Conservation (phyloP, 2,329 filamentous ascomycete genomes). For the Endoconidiophora polonica region DNA sequence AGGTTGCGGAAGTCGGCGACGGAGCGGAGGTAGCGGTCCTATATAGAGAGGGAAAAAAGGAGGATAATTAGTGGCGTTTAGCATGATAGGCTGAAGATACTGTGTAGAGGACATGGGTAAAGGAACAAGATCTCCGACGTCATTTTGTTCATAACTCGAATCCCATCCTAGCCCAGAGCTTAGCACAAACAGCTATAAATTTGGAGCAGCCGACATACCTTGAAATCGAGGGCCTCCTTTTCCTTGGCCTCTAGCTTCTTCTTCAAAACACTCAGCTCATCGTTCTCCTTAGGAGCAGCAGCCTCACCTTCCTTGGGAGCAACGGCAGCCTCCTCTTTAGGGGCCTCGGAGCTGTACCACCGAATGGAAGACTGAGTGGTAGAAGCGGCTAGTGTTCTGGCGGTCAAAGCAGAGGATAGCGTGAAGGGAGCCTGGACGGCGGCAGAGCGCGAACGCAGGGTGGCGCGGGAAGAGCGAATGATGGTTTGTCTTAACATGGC, state of each 20-base stretch:
- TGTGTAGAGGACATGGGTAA: neutral
- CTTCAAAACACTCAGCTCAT: constrained; percentile 29
- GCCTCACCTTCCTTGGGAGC: constrained; percentile 16
- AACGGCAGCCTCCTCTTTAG: constrained; percentile 18
- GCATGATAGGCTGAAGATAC: neutral
- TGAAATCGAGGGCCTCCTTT: constrained; percentile 52
- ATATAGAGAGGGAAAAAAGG: neutral
- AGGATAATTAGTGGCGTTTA: constrained; percentile 7
- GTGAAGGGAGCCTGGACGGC: constrained; percentile 6
- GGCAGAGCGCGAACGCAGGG: constrained; percentile 4
- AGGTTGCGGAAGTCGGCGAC: constrained; percentile 97
- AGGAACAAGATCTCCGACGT: neutral
- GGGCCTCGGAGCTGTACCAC: constrained; percentile 13
- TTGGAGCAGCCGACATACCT: constrained; percentile 38
- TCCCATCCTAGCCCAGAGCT: neutral
- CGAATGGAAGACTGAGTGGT: constrained; percentile 3
- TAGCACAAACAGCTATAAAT: neutral
- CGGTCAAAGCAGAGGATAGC: neutral
- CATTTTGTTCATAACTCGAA: neutral
- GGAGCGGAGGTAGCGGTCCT: constrained; percentile 91
- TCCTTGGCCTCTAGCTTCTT: constrained; percentile 37
- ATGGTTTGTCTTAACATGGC: constrained; percentile 11
- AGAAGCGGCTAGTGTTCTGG: neutral
- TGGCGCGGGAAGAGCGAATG: constrained; percentile 7
- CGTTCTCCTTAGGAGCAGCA: constrained; percentile 19